Evolutionary conservation across 2,329 filamentous ascomycete species (phyloP).

Genomic region (Sporothrix globosa): DNA sequence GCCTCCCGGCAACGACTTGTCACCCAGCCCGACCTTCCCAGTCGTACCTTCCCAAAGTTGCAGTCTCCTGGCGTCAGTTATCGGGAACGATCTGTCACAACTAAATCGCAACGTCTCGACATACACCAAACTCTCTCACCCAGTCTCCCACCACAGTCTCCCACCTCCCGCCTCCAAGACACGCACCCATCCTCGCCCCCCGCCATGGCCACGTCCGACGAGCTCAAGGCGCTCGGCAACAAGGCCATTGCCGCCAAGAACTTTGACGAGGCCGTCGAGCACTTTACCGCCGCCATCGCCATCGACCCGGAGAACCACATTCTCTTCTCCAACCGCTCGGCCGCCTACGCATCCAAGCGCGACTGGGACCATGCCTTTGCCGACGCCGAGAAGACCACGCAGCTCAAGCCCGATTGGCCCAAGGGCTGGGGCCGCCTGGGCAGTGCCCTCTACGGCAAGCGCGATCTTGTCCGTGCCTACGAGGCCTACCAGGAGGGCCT

Average conservation of each 20-base stretch:
- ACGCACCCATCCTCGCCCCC: not conserved
- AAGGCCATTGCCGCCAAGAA: constrained; percentile 98
- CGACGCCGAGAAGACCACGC: constrained; percentile 90
- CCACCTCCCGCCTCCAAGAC: not conserved
- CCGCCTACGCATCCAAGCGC: constrained; percentile 82
- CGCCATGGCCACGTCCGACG: constrained; percentile 65
- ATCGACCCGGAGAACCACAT: constrained; percentile 91
- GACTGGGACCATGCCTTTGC: constrained; percentile 82
- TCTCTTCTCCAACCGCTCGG: constrained; percentile 96
- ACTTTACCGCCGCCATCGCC: constrained; percentile 91
- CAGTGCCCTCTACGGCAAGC: constrained; percentile 82
- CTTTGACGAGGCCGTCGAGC: constrained; percentile 89
- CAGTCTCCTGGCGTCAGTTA: not conserved
- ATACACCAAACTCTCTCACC: not conserved
- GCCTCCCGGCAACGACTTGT: not conserved
- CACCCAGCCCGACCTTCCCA: not conserved
- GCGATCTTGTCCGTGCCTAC: constrained; percentile 80
- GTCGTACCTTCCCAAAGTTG: not conserved
- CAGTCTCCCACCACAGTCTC: not conserved
- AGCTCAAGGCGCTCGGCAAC: constrained; percentile 97
- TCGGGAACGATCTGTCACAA: too few species aligned
- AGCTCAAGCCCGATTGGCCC: constrained; percentile 96
- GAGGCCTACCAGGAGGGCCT: constrained; percentile 95
- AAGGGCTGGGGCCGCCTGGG: constrained; percentile 97
- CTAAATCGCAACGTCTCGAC: not conserved